Evolutionary conservation across 2,329 filamentous ascomycete genomes (phyloP).

Genomic region (Sclerotinia spermophila): DNA sequence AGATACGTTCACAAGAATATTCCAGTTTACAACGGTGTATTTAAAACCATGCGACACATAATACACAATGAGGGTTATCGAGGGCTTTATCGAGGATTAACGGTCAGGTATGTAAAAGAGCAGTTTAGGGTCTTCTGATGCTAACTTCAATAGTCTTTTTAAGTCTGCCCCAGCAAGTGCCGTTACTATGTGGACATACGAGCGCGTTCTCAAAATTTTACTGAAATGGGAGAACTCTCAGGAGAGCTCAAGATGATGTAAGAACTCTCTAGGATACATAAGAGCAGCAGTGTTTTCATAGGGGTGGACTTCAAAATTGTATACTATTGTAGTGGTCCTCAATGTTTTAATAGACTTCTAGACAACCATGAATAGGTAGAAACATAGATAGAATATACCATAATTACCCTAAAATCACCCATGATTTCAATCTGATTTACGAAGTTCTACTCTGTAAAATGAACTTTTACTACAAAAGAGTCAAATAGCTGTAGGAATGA

Average conservation of each 20-base stretch:
- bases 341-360: neutral
- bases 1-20: constrained; percentile 84
- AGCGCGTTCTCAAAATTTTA: constrained; percentile 49
- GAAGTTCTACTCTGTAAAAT: neutral
- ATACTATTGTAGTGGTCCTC: neutral
- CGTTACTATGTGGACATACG: constrained; percentile 76
- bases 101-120: constrained; percentile 52
- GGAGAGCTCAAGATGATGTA: neutral
- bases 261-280: neutral
- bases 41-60: constrained; percentile 65
- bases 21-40: constrained; percentile 70
- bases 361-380: neutral
- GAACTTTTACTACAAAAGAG: neutral
- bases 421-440: neutral
- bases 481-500: neutral
- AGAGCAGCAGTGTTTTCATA: neutral
- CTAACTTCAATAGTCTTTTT: constrained; percentile 53
- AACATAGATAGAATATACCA: neutral
- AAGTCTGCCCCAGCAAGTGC: constrained; percentile 85
- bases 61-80: constrained; percentile 68
- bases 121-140: neutral
- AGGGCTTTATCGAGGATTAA: constrained; percentile 83
- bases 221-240: constrained; percentile 27
- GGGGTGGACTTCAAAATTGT: neutral
- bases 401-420: neutral